Evolutionary conservation across 192 early-diverging fungal genomes (phyloP).

Genomic region (Globomyces pollinis-pini): DNA sequence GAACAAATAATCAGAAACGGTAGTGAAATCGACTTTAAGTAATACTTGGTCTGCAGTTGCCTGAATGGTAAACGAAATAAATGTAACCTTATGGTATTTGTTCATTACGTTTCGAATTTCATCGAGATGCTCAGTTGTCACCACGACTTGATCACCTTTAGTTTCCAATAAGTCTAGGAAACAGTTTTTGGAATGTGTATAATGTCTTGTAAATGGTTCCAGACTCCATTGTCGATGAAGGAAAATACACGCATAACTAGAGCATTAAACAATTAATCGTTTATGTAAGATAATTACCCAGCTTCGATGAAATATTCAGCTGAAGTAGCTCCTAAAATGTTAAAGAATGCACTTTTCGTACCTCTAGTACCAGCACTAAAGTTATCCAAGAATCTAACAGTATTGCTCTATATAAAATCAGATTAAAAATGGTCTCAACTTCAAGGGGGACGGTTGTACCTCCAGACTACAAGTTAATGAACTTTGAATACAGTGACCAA

Average conservation of each 20-base stretch:
- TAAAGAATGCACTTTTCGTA: slow-evolving; percentile 86
- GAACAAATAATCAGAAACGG: slow-evolving; percentile 89
- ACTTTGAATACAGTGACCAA: slow-evolving; percentile 76
- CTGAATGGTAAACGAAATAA: slow-evolving; percentile 28
- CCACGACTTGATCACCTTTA: slow-evolving; percentile 50
- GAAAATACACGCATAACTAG: slow-evolving; percentile 95
- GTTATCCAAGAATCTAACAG: slow-evolving; percentile 98
- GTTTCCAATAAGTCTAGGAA: slow-evolving; percentile 77
- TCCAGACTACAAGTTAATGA: slow-evolving; percentile 53
- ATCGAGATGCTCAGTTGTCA: slow-evolving; percentile 59
- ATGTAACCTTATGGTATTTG: slow-evolving; percentile 61
- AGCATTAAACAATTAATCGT: too few relatives aligned
- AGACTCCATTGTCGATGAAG: slow-evolving; percentile 88
- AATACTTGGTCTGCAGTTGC: slow-evolving; percentile 56
- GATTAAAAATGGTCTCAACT: too few relatives aligned
- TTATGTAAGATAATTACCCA: too few relatives aligned
- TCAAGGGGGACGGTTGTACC: slow-evolving; percentile 93
- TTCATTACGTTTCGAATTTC: slow-evolving; percentile 58
- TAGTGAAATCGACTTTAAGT: slow-evolving; percentile 79
- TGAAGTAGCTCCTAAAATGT: too few relatives aligned
- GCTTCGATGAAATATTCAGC: slow-evolving; percentile 78
- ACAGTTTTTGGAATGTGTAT: slow-evolving; percentile 65
- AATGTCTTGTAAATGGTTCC: slow-evolving; percentile 89
- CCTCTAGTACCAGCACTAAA: slow-evolving; percentile 95
- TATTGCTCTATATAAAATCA: slow-evolving; percentile 58